phyloP scores from a whole-genome alignment of 345 rosid genomes.

The Aegle marmelos region DNA sequence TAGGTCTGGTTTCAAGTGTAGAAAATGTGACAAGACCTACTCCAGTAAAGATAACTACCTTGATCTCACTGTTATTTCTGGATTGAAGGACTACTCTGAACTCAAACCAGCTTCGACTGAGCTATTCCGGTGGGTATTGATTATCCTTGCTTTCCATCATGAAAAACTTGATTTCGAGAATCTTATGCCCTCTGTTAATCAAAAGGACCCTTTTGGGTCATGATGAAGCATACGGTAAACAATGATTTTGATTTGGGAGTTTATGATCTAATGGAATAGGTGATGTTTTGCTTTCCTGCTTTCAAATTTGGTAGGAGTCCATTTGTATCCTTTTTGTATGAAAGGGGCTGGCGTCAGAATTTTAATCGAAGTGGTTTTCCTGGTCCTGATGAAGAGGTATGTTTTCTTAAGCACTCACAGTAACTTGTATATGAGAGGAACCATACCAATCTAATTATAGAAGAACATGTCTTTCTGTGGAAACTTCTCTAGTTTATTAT shows the following conservation, averaged over 20 bases:
- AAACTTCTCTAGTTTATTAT: not conserved
- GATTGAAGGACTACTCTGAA: conserved; percentile 61
- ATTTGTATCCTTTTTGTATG: conserved; percentile 83
- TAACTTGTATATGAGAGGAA: not conserved
- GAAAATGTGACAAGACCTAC: conserved; percentile 69
- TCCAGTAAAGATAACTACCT: conserved; percentile 79
- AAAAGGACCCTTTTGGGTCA: not conserved
- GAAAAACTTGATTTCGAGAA: not conserved
- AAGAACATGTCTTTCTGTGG: not conserved
- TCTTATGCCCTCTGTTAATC: not conserved
- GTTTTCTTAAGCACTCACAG: not conserved
- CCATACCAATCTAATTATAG: not conserved
- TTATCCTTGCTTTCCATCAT: not conserved
- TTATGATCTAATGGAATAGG: not conserved
- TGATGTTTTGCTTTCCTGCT: not conserved
- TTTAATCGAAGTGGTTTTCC: conserved; percentile 85
- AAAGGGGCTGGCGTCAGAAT: conserved; percentile 94
- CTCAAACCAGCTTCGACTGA: conserved; percentile 69
- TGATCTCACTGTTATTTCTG: conserved; percentile 80
- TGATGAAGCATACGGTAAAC: not conserved
- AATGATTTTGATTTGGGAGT: not conserved
- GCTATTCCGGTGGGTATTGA: conserved; percentile 60
- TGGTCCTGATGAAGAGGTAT: conserved; percentile 93
- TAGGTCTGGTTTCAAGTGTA: conserved; percentile 88
- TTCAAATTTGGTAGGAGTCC: conserved; percentile 67